phyloP scores from a whole-genome alignment of 2,329 filamentous ascomycete genomes.

The Aciculosporium take region DNA sequence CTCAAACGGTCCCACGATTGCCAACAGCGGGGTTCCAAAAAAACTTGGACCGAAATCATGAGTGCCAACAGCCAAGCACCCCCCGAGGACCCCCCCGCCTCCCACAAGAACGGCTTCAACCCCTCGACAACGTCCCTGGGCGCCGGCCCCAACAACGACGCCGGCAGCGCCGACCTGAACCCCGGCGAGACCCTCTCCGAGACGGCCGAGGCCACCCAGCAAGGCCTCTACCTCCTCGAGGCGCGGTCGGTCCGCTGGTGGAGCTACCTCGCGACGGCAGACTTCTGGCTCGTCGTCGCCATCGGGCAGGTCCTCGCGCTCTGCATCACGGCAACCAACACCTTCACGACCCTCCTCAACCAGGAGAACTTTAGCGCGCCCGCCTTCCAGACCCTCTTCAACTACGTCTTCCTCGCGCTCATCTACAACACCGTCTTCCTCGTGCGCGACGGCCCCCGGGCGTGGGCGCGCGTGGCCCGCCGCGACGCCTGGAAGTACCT shows the following conservation, averaged over 20 bases:
- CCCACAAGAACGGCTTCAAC: constrained; percentile 11
- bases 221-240: constrained; percentile 42
- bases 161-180: constrained; percentile 2
- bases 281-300: constrained; percentile 75
- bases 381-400: constrained; percentile 91
- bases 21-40: too few relatives aligned
- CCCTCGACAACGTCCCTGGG: neutral
- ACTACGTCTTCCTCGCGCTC: constrained; percentile 70
- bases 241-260: constrained; percentile 42
- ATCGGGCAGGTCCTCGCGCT: constrained; percentile 77
- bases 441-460: constrained; percentile 61
- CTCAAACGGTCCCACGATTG: too few relatives aligned
- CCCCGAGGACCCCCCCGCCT: neutral
- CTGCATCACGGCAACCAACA: constrained; percentile 86
- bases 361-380: constrained; percentile 61
- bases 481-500: constrained; percentile 86
- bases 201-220: constrained; percentile 28
- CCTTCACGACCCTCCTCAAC: constrained; percentile 65
- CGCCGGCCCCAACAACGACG: constrained; percentile 9
- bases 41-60: constrained; percentile 1
- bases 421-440: constrained; percentile 73
- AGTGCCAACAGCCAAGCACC: neutral
- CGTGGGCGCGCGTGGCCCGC: constrained; percentile 48
- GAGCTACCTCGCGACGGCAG: constrained; percentile 65
- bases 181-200: constrained; percentile 7